Conservation (phyloP, 2,329 filamentous ascomycete genomes). For the Ceratocystis cacaofunesta region DNA sequence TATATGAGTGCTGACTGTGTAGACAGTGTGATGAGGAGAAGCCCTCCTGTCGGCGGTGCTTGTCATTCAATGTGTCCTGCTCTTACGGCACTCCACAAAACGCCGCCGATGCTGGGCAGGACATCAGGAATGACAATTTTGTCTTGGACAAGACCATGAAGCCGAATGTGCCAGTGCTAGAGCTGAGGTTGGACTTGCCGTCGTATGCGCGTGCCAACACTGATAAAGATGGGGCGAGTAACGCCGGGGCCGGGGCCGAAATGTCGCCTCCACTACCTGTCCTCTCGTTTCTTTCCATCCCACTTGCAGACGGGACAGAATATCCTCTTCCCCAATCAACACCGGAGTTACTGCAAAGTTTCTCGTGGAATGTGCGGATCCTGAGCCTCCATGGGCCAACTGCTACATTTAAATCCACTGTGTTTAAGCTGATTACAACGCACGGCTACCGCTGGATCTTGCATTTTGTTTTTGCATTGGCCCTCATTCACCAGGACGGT, state of each 20-base stretch:
- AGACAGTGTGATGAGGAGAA: slow-evolving; percentile 38
- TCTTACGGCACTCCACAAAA: slow-evolving; percentile 26
- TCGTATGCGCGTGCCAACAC: background rate
- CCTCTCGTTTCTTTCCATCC: background rate
- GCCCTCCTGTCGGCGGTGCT: slow-evolving; percentile 35
- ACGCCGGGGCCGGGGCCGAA: background rate
- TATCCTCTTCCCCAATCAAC: background rate
- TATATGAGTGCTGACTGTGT: background rate
- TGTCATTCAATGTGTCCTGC: slow-evolving; percentile 33
- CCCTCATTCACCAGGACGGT: slow-evolving; percentile 18
- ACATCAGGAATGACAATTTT: background rate
- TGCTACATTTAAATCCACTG: background rate
- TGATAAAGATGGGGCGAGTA: background rate
- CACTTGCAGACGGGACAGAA: slow-evolving; percentile 6
- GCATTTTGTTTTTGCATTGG: slow-evolving; percentile 12
- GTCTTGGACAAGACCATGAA: slow-evolving; percentile 3
- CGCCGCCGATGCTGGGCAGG: slow-evolving; percentile 19
- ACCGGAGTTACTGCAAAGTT: background rate
- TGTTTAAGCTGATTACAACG: slow-evolving; percentile 16
- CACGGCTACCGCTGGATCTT: slow-evolving; percentile 18
- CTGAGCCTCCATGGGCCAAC: background rate
- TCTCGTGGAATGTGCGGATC: background rate
- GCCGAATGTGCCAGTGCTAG: slow-evolving; percentile 5
- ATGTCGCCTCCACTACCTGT: background rate
- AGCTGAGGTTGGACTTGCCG: background rate